phyloP scores from a whole-genome alignment of 257 asterid genomes.

The Forsythia viridissima region DNA sequence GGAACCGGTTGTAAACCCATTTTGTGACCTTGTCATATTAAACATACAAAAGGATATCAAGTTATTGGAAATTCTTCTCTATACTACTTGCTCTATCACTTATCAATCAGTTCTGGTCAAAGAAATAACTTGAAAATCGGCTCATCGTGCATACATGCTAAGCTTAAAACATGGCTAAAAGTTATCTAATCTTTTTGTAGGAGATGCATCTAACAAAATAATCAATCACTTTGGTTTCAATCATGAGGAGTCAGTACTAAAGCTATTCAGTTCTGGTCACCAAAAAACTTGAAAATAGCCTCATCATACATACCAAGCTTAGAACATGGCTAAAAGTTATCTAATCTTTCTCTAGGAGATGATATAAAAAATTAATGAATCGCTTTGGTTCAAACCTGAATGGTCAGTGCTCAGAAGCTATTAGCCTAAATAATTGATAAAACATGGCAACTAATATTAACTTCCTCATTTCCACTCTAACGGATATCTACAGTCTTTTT shows the following conservation, averaged over 20 bases:
- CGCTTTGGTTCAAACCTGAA: background rate
- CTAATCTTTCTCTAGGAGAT: background rate
- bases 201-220: background rate
- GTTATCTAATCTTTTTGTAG: background rate
- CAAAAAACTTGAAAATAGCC: background rate
- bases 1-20: background rate
- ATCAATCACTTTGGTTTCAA: too few species aligned
- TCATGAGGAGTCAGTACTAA: too few species aligned
- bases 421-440: background rate
- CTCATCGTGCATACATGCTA: background rate
- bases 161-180: conserved; percentile 5
- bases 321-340: conserved; percentile 1
- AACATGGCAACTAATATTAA: background rate
- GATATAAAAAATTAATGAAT: background rate
- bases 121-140: conserved; percentile 1
- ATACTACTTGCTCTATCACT: background rate
- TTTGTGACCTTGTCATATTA: background rate
- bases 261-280: background rate
- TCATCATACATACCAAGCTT: background rate
- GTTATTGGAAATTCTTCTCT: background rate
- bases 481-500: background rate
- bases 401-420: background rate
- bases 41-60: background rate
- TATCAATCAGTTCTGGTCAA: background rate
- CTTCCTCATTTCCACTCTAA: conserved; percentile 1